A percentile compares a stretch with the other conserved stretches of the same genome.
These are phyloP conservation scores for Candida arabinofermentans DNA, from an alignment of 805 yeast species.

Conservation along the genomic window DNA sequence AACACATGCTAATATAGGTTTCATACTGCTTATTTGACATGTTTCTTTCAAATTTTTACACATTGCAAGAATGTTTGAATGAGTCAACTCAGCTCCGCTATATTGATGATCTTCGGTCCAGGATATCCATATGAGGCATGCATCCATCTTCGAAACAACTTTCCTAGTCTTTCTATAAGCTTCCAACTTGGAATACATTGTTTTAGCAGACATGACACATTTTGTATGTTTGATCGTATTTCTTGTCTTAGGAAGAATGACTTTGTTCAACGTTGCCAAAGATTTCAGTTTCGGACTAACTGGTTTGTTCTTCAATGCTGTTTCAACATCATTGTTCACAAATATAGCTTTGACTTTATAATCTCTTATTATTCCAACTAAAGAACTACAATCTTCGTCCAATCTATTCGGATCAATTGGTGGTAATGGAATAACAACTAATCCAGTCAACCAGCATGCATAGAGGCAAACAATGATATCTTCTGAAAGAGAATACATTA, in stretches of 20 bases:
- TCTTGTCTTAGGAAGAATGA: constrained; percentile 49
- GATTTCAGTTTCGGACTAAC: constrained; percentile 57
- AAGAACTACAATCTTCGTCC: constrained; percentile 69
- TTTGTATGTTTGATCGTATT: constrained; percentile 60
- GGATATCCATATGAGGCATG: constrained; percentile 56
- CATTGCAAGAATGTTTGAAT: constrained; percentile 62
- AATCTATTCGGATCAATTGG: constrained; percentile 58
- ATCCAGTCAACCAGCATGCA: constrained; percentile 82
- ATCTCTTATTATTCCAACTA: constrained; percentile 62
- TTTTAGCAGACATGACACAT: constrained; percentile 29
- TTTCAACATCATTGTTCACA: constrained; percentile 74
- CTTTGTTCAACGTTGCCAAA: constrained; percentile 15
- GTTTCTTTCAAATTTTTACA: constrained; percentile 92
- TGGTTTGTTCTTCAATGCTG: constrained; percentile 62
- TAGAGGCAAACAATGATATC: constrained; percentile 79
- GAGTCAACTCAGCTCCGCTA: constrained; percentile 54
- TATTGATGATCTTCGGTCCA: constrained; percentile 71
- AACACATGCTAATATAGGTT: constrained; percentile 81
- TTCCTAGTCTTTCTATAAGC: constrained; percentile 24
- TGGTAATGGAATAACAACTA: constrained; percentile 71
- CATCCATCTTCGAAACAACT: constrained; percentile 29
- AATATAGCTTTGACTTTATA: constrained; percentile 69
- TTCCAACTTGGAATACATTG: constrained; percentile 41
- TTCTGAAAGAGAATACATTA: constrained; percentile 84
- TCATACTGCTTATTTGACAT: constrained; percentile 68